Base-by-base conservation (phyloP, 2,329 filamentous ascomycete genomes). In the Pseudodiploospora longispora region DNA sequence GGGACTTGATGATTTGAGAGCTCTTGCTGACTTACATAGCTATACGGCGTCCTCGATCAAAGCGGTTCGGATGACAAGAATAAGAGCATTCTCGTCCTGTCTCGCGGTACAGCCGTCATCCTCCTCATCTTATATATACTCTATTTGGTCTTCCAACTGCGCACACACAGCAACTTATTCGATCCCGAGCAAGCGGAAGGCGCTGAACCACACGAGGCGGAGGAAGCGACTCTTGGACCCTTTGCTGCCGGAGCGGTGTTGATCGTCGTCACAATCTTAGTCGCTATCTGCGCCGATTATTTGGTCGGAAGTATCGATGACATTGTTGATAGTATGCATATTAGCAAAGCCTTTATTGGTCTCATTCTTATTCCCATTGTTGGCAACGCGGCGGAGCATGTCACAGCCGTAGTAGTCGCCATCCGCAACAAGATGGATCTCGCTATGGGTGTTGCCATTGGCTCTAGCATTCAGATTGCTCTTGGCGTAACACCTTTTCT, bases 341-440 rank as follows among this genome's bases (percentile, higher is more conserved):
- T 90, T 60, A 87, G 82, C 69, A 85, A 85, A 64, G 87, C 82
- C 1, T 90, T 90, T 54, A 87, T 90, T 54, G 85, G 85, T 69
- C 69, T 89, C 40, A 86, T 89, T 40, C 68, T 89, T 19, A 83
- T 89, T 40, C 85, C 85, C 3, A 88, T 89, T 52, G 85, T 89
- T 30, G 85, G 85, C 36, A 89, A 89, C 55, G 85, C 85, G 2
- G 85, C 85, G 3, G 85, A 90, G 62, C 85, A 90, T 56, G 85
- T 89, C 34, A 90, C 86, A 1, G 86, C 86, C 12, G 82, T 88
- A 12, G 82, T 89, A 30, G 85, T 90, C 28, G 85, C 86, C 0
- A 71, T 82, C 50, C 84, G 87, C 62, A 78, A 90, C 66, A 90
- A 84, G 69, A 84, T 84, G 80, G 78, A 83, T 55, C 66, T 83